Evolutionary conservation across 345 rosid genomes (phyloP).

Genomic region (Nasturtium officinale): DNA sequence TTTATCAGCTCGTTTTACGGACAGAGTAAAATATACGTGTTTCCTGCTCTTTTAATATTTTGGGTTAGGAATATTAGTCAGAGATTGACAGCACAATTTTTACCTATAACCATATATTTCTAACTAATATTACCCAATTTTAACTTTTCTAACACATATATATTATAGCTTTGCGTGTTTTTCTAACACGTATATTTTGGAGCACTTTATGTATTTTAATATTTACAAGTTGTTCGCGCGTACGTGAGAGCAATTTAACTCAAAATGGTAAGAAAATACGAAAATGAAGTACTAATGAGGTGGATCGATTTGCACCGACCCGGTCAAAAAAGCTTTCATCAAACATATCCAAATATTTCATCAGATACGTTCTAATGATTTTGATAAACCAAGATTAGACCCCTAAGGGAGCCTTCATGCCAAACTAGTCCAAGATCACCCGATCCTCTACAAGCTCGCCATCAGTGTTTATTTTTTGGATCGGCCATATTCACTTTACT

Average conservation of each 20-base stretch:
- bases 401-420: neutral
- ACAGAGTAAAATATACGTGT: too few species aligned
- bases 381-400: neutral
- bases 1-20: too few species aligned
- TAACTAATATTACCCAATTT: neutral
- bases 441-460: too few species aligned
- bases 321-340: neutral
- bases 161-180: too few species aligned
- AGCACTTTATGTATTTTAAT: neutral
- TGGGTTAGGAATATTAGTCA: neutral
- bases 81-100: neutral
- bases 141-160: too few species aligned
- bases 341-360: too few species aligned
- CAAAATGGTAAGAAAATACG: neutral
- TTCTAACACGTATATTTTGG: neutral
- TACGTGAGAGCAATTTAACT: neutral
- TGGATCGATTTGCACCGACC: neutral
- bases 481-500: too few species aligned
- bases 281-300: neutral
- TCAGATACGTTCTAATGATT: neutral
- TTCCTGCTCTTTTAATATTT: too few species aligned
- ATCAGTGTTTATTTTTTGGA: too few species aligned
- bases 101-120: neutral
- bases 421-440: too few species aligned
- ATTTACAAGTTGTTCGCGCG: neutral